Conservation (phyloP, 2,329 filamentous ascomycete genomes). For the Madurella mycetomatis region DNA sequence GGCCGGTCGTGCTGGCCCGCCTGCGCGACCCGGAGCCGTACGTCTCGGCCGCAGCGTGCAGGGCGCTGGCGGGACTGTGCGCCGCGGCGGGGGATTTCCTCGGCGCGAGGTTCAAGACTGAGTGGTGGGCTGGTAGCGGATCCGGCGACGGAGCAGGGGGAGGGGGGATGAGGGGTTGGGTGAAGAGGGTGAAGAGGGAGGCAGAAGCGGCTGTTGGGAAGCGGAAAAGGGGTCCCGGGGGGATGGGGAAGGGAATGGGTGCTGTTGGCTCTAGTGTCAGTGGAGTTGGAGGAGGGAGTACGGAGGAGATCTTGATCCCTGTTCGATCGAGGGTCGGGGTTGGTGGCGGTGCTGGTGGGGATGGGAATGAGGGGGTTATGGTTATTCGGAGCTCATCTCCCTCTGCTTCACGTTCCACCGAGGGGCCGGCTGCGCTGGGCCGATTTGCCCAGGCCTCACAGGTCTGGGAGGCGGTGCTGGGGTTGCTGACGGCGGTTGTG, state of each 20-base stretch:
- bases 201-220: slow-evolving; percentile 26
- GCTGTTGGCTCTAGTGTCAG: not conserved
- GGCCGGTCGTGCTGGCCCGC: slow-evolving; percentile 73
- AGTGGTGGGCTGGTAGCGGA: slow-evolving; percentile 56
- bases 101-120: slow-evolving; percentile 65
- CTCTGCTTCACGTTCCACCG: not conserved
- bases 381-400: slow-evolving; percentile 7
- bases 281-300: not conserved
- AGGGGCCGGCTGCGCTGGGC: slow-evolving; percentile 41
- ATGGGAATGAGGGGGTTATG: not conserved
- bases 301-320: slow-evolving; percentile 19
- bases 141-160: not conserved
- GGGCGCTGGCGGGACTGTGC: slow-evolving; percentile 66
- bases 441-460: slow-evolving; percentile 58
- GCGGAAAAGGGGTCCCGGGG: slow-evolving; percentile 8
- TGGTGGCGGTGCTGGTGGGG: not conserved
- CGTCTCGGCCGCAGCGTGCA: slow-evolving; percentile 65
- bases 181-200: slow-evolving; percentile 39
- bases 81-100: slow-evolving; percentile 76
- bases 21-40: slow-evolving; percentile 64
- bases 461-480: slow-evolving; percentile 60
- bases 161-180: slow-evolving; percentile 46
- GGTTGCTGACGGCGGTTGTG: slow-evolving; percentile 57
- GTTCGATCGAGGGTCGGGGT: not conserved
- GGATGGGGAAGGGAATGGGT: not conserved